Base-by-base conservation (phyloP, 2,329 filamentous ascomycete species). In the Nothophaeocryptopus gaeumannii region DNA sequence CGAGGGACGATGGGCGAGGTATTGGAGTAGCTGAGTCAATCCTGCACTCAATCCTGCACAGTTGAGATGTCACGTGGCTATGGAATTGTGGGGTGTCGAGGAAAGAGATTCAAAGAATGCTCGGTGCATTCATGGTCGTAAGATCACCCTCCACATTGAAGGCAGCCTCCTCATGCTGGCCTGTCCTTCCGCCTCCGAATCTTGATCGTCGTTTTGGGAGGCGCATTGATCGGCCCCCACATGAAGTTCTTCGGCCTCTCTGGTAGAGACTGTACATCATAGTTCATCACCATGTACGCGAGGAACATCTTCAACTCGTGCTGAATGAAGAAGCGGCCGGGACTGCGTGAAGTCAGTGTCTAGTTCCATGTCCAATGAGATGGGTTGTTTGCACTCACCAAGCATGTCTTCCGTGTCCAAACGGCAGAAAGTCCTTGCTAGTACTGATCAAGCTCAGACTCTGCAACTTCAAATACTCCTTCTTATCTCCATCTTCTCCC, bases 1-100 rank as follows among this genome's bases (percentile, higher is more conserved):
- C 1, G 59, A 58, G 50, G 75, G 74, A 55, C 66, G 66, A 59
- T 77, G 67, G 63, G 75, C 73, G 29, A 72, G 58, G 20, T 78
- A 77, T 52, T 77, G 63, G 64, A 26, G 41, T 30, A n/a, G 12
- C 14, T 35, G 8, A 9, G 9, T 5, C 9, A 9, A 3, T 26
- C 20, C 4, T 26, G 7, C 20, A 26, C 4, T 26, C 4, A 26
- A 26, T 26, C n/a, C n/a, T n/a, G n/a, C n/a, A n/a, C n/a, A n/a
- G n/a, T 26, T 26, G 20, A 26, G 20, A 26, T 7, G 7, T 26
- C 20, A 26, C 20, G 20, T 26, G 20, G 20, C 20, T 26, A 26
- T 26, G 20, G 20, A 26, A 26, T 26, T 7, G 20, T 26, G 7
- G 7, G 7, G 4, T 4, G 3, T 7, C 20, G 20, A 26, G 20